Percentiles rank a stretch among this genome's conserved stretches.
Conservation (phyloP, 2,329 filamentous ascomycete species). For the Colletotrichum agaves region DNA sequence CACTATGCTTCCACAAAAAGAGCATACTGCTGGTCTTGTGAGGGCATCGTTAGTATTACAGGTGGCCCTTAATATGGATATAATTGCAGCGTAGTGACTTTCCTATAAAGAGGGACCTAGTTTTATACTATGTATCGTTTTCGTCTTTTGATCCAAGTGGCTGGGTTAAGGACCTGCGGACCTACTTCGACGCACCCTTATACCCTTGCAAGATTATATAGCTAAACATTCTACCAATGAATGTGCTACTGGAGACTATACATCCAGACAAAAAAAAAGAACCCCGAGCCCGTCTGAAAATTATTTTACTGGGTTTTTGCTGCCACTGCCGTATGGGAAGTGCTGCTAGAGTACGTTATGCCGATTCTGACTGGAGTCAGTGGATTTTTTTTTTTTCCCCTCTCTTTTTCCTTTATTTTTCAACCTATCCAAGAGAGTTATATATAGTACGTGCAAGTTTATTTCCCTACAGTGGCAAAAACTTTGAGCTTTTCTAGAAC, state of each 20-base stretch:
- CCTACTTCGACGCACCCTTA: not conserved
- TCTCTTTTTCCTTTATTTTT: no score
- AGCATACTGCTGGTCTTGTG: not conserved
- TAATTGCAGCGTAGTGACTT: not conserved
- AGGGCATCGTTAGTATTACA: not conserved
- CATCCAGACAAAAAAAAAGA: not conserved
- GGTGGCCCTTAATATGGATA: not conserved
- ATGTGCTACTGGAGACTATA: not conserved
- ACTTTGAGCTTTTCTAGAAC: no score
- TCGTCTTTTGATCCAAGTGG: not conserved
- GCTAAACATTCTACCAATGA: not conserved
- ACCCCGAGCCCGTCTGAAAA: not conserved
- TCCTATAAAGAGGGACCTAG: not conserved
- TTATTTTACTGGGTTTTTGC: not conserved
- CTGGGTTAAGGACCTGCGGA: not conserved
- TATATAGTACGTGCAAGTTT: constrained; percentile 50
- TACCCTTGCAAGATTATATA: not conserved
- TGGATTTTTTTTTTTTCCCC: no score
- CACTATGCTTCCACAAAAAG: no score
- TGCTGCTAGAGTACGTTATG: not conserved
- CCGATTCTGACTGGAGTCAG: not conserved
- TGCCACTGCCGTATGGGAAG: not conserved
- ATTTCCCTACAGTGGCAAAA: no score
- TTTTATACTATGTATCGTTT: not conserved
- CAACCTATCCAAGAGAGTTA: constrained; percentile 56